Evolutionary conservation across 768 basidiomycete genomes (phyloP), one percentile per base, ranked within the genome.

Genomic region (Nidula microcarpa): DNA sequence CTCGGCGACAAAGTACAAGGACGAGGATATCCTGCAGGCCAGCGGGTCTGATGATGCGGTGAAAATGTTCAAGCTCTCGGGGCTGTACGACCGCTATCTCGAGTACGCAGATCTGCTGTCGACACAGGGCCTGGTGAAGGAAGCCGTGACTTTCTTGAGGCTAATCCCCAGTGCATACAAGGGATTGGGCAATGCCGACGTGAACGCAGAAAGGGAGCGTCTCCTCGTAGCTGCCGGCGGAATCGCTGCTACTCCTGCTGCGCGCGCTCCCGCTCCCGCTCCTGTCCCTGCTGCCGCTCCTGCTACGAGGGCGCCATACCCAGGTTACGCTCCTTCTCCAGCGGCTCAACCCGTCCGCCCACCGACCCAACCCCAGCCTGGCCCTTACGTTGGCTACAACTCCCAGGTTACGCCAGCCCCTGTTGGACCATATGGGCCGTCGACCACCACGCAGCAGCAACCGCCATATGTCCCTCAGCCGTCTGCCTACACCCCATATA

Each of bases 21-120:
- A 94, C 61, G 68, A 70, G 13, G 94, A 95, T 56, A 75, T 98
- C 36, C 64, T 68, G 1, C 62, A 68, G 47, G 60, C 67, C 1
- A 55, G 69, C 0, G 65, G 75, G 2, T 64, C 68, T 8, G 71
- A 75, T 30, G 75, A 74, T 4, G 74, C 80, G 44, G 69, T 75
- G 4, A 81, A 86, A 66, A 75, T 83, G 1, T 98, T 88, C 78
- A 94, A 92, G 69, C 80, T 98, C 14, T 84, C 91, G 0, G 76
- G 74, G 7, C 71, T 99, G 46, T 98, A 99, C 64, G 94, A 98
- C 63, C 81, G 88, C 11, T 98, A 97, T 74, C 85, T 91, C 62
- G 97, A 98, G 68, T 99, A 98, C 61, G 94, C 96, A 2, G 92
- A 97, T 57, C 73, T 98, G 49, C 78, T 99, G 23, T 90, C 90